A percentile compares a stretch with the other conserved stretches of the same genome.
These are phyloP conservation scores for Lachnellula willkommii DNA, from an alignment of 2,329 filamentous ascomycete genomes.

Conservation along the genomic window DNA sequence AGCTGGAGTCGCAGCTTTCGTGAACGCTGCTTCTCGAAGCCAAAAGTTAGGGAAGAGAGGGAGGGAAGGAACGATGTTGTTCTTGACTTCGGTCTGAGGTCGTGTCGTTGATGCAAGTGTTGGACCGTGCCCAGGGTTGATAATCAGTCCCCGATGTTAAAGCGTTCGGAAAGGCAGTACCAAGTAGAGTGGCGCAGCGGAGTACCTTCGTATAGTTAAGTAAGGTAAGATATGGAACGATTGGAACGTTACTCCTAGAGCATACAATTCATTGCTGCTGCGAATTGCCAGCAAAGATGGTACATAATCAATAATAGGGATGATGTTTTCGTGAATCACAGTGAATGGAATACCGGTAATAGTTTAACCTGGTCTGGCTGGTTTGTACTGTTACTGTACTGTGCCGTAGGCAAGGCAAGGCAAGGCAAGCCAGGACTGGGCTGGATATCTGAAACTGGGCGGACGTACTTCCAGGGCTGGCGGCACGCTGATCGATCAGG, in stretches of 20 bases:
- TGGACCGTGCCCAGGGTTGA: conserved; percentile 16
- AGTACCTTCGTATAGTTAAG: no score
- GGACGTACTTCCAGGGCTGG: no score
- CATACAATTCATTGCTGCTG: no score
- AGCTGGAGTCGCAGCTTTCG: conserved; percentile 22
- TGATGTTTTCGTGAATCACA: not conserved
- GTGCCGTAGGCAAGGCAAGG: not conserved
- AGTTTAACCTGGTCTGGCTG: no score
- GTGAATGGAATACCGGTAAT: not conserved
- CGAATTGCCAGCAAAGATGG: no score
- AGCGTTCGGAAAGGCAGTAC: no score
- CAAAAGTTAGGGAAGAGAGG: not conserved
- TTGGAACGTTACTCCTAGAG: no score
- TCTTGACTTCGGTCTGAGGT: conserved; percentile 5
- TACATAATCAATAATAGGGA: not conserved
- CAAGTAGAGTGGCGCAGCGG: no score
- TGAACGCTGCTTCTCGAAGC: conserved; percentile 26
- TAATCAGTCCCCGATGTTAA: conserved; percentile 6
- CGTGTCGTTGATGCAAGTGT: conserved; percentile 8
- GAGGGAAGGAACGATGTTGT: not conserved
- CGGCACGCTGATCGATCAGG: no score
- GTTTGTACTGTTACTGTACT: not conserved
- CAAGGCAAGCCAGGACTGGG: not conserved
- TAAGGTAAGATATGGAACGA: no score
- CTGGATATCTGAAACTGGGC: no score